Evolutionary conservation across 2,329 filamentous ascomycete genomes (phyloP).

Genomic region (Chaetomiaceae sp.): DNA sequence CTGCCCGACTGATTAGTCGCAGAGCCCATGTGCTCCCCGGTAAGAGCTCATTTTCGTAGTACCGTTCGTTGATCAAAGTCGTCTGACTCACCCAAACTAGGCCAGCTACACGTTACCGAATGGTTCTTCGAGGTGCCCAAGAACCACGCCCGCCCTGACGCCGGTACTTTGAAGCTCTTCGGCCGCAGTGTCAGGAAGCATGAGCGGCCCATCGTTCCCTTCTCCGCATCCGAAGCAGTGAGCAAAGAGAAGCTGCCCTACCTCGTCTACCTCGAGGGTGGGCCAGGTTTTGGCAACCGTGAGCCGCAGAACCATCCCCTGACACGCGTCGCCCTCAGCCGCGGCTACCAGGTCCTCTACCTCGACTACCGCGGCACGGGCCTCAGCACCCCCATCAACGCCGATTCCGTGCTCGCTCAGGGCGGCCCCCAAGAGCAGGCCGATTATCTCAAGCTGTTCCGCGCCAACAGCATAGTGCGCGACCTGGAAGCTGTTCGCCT

Average conservation of each 20-base stretch:
- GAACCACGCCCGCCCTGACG: slow-evolving; percentile 62
- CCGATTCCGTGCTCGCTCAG: slow-evolving; percentile 62
- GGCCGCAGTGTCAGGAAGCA: slow-evolving; percentile 67
- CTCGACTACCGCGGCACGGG: slow-evolving; percentile 93
- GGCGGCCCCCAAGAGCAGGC: slow-evolving; percentile 66
- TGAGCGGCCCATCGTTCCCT: slow-evolving; percentile 55
- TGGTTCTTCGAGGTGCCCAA: slow-evolving; percentile 83
- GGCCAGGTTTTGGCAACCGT: slow-evolving; percentile 73
- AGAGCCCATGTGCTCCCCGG: slow-evolving; percentile 24
- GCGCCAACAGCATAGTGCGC: slow-evolving; percentile 83
- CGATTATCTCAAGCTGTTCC: slow-evolving; percentile 76
- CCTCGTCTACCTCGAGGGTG: slow-evolving; percentile 76
- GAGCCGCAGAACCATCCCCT: slow-evolving; percentile 70
- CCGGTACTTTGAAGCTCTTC: slow-evolving; percentile 68
- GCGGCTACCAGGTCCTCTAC: slow-evolving; percentile 79
- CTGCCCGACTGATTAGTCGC: slow-evolving; percentile 37
- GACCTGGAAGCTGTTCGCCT: slow-evolving; percentile 84
- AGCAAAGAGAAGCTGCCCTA: slow-evolving; percentile 45
- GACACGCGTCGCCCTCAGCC: slow-evolving; percentile 66
- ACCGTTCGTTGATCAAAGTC: too few species aligned
- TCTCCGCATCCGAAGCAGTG: slow-evolving; percentile 30
- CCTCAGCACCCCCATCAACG: slow-evolving; percentile 73
- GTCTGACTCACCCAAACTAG: slow-evolving; percentile 39
- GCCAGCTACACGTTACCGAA: slow-evolving; percentile 71
- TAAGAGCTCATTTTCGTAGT: too few species aligned